A percentile compares a stretch with the other conserved stretches of the same genome.
Evolutionary conservation across 2,329 filamentous ascomycete species (phyloP).

Genomic region (Clonostachys sp.): DNA sequence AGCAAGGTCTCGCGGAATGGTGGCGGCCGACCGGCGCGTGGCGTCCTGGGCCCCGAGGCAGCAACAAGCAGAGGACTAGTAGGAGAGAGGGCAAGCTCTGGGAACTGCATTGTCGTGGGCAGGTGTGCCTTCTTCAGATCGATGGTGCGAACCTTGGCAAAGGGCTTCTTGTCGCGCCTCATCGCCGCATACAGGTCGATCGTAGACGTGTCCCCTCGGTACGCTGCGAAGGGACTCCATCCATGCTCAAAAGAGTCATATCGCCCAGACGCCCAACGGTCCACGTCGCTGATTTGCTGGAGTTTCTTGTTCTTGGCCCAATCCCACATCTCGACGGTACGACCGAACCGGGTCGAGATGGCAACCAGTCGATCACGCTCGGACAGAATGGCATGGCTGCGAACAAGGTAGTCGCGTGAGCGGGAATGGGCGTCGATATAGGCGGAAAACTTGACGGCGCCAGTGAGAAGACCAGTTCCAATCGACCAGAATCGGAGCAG

Average conservation of each 20-base stretch:
- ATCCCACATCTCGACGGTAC: conserved; percentile 31
- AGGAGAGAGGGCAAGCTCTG: conserved; percentile 30
- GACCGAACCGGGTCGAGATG: conserved; percentile 30
- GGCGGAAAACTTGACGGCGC: conserved; percentile 27
- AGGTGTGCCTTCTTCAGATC: conserved; percentile 24
- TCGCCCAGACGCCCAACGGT: conserved; percentile 29
- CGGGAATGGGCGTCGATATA: conserved; percentile 30
- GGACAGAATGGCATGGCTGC: conserved; percentile 33
- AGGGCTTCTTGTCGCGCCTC: conserved; percentile 26
- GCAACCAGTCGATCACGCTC: conserved; percentile 29
- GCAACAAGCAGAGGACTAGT: conserved; percentile 30
- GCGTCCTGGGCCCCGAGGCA: conserved; percentile 30
- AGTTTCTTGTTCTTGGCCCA: conserved; percentile 31
- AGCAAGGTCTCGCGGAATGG: conserved; percentile 29
- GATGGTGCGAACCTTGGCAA: conserved; percentile 25
- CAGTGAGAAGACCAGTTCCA: conserved; percentile 72
- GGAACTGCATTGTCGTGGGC: conserved; percentile 28
- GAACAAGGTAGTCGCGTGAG: conserved; percentile 34
- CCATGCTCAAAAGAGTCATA: conserved; percentile 25
- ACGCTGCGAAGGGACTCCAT: conserved; percentile 25
- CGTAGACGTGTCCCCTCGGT: conserved; percentile 18
- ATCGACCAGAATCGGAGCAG: conserved; percentile 89
- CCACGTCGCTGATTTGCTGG: conserved; percentile 26
- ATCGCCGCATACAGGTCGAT: conserved; percentile 25
- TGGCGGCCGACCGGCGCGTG: conserved; percentile 26